These are phyloP conservation scores for Cercophora sp. DNA, from an alignment of 495 filamentous ascomycete species.

Conservation along the genomic window DNA sequence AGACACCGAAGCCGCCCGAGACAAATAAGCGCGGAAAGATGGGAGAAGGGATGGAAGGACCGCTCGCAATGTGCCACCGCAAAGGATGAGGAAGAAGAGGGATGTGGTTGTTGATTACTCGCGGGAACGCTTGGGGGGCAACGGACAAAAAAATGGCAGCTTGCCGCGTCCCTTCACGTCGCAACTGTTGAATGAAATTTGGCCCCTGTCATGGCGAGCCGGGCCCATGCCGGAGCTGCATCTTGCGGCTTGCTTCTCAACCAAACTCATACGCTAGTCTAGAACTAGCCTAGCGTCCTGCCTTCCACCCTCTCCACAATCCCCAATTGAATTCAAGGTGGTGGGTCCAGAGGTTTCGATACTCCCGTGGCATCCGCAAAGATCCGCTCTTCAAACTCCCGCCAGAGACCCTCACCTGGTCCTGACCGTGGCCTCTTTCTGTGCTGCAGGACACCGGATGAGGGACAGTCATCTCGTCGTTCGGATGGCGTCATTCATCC, in stretches of 20 bases:
- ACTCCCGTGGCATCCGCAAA: constrained; percentile 11
- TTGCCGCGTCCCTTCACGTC: constrained; percentile 15
- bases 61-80: too few relatives aligned
- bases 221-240: constrained; percentile 17
- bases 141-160: constrained; percentile 21
- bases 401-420: too few relatives aligned
- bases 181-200: constrained; percentile 36
- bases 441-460: constrained; percentile 12
- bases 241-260: constrained; percentile 25
- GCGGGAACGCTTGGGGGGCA: constrained; percentile 16
- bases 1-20: too few relatives aligned
- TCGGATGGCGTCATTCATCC: constrained; percentile 14
- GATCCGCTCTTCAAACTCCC: background rate
- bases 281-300: constrained; percentile 12
- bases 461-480: background rate
- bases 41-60: too few relatives aligned
- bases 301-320: constrained; percentile 19
- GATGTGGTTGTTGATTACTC: constrained; percentile 8
- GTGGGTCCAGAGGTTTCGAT: constrained; percentile 18
- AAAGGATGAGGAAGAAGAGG: too few relatives aligned
- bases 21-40: too few relatives aligned
- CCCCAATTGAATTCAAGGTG: constrained; percentile 5
- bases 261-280: constrained; percentile 29
- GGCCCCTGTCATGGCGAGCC: constrained; percentile 20
- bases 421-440: too few relatives aligned